Conservation (phyloP, 2,329 filamentous ascomycete genomes). For the Biscogniauxia sp. region DNA sequence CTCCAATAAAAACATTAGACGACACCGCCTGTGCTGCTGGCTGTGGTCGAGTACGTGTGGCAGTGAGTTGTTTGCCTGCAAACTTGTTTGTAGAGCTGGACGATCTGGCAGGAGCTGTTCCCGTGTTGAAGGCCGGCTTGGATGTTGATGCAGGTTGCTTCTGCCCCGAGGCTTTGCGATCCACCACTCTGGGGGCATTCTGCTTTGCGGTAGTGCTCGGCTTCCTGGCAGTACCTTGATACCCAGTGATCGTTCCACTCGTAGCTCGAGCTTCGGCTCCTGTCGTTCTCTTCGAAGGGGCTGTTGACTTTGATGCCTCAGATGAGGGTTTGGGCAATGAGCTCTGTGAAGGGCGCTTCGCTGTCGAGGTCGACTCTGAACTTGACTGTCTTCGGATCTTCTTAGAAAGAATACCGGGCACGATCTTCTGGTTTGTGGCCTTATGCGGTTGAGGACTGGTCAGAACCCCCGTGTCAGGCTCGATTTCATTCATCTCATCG, state of each 20-base stretch:
- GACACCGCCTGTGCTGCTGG: constrained; percentile 7
- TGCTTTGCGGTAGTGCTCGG: constrained; percentile 13
- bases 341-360: constrained; percentile 9
- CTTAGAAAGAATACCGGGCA: constrained; percentile 10
- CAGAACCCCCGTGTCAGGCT: background rate
- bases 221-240: constrained; percentile 37
- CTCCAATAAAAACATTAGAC: constrained; percentile 46
- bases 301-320: constrained; percentile 5
- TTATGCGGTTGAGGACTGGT: background rate
- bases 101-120: constrained; percentile 11
- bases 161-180: constrained; percentile 4
- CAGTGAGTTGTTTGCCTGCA: constrained; percentile 24
- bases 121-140: constrained; percentile 3
- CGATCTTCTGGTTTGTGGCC: constrained; percentile 22
- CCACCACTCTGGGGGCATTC: background rate
- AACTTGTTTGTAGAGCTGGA: constrained; percentile 18
- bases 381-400: constrained; percentile 2
- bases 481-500: constrained; percentile 20
- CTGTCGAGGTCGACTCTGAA: constrained; percentile 2
- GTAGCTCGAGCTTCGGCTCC: constrained; percentile 11
- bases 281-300: constrained; percentile 6
- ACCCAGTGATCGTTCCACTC: constrained; percentile 28
- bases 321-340: constrained; percentile 8
- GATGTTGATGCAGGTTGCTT: constrained; percentile 1
- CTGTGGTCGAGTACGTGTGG: constrained; percentile 24